Base-by-base conservation (phyloP, 2,329 filamentous ascomycete genomes). In the Fusarium scirpi region DNA sequence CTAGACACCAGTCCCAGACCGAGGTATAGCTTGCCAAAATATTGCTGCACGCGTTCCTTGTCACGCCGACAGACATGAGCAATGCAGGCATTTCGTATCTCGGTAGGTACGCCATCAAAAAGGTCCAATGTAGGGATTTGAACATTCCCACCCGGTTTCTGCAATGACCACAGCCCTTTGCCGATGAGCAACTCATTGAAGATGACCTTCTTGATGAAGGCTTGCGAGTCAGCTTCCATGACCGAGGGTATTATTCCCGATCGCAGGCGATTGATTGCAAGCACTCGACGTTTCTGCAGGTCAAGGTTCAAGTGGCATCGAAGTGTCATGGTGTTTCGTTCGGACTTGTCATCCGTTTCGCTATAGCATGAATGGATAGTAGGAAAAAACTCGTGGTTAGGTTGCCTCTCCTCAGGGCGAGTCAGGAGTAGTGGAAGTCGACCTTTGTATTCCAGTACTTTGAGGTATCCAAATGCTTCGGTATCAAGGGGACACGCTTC, bases 111-210 rank as follows among this genome's bases (percentile, higher is more conserved):
- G 1, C 12, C 30, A 0, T 18, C 1, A 2, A 67, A 22, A 2
- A 62, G 2, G 5, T 67, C 16, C 0, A 62, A 34, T 0, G 13
- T 5, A 20, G 51, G 34, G 0, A 58, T 4, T 0, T n/a, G 2
- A 0, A 34, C 2, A 0, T 15, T 22, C 0, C 30, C 1, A 0
- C 15, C 24, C 0, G 5, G 5, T 0, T 29, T 34, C 0, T 10
- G 10, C 0, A 49, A 0, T 3, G 27, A 8, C 57, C 62, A 62
- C 1, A 67, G 25, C 0, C 57, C 62, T 18, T 53, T 22, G 0
- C 47, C 65, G 1, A 49, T 1, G 3, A 67, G 16, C 0, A 62
- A 6, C 13, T 40, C 20, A 5, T 67, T 54, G 7, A 67, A 41
- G 0, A 49, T 6, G 3, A 40, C 30, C 1, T 24, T 9, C 6